phyloP scores from a whole-genome alignment of 2,329 filamentous ascomycete species.

The Ophiostoma himal-ulmi region DNA sequence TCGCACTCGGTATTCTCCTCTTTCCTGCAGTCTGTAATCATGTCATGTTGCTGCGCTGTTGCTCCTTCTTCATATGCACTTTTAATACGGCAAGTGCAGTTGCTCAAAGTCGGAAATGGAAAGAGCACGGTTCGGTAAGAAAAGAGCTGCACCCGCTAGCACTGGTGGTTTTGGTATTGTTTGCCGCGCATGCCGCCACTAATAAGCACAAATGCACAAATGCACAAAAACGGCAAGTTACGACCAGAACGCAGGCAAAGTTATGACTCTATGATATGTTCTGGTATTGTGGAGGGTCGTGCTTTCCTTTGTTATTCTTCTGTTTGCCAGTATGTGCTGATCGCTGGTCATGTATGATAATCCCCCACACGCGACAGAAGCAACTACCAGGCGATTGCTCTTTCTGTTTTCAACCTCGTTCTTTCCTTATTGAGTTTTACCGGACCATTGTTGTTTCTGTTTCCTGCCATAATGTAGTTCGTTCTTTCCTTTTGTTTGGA shows the following conservation, averaged over 20 bases:
- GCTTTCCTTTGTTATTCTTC: neutral
- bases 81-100: too few relatives aligned
- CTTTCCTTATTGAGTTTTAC: too few relatives aligned
- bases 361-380: neutral
- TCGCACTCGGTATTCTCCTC: too few relatives aligned
- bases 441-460: neutral
- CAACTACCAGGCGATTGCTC: neutral
- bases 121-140: neutral
- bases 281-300: neutral
- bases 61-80: too few relatives aligned
- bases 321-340: too few relatives aligned
- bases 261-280: neutral
- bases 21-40: neutral
- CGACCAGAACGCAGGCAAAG: neutral
- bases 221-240: neutral
- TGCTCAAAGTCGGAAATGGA: neutral
- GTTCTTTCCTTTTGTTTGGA: neutral
- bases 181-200: slow-evolving; percentile 8
- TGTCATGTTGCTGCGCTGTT: neutral
- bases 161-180: neutral
- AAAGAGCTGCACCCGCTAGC: neutral
- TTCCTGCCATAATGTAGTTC: too few relatives aligned
- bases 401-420: neutral
- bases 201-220: neutral
- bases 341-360: too few relatives aligned